Evolutionary conservation across 768 basidiomycete genomes (phyloP).

Genomic region (Boletus bicolor): DNA sequence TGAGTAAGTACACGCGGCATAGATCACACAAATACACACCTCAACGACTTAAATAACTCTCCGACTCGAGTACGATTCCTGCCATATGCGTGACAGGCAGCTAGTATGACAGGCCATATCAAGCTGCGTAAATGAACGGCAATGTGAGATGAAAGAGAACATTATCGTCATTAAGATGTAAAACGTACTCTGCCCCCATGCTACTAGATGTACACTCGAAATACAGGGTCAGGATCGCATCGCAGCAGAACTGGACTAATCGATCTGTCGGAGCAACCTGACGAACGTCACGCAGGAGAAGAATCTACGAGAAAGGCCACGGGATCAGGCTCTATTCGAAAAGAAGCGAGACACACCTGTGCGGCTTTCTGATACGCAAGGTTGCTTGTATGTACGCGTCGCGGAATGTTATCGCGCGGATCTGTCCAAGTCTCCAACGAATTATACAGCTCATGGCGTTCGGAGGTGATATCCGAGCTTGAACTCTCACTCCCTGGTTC

Average conservation of each 20-base stretch:
- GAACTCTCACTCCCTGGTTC: constrained; percentile 9
- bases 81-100: constrained; percentile 27
- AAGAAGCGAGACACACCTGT: constrained; percentile 31
- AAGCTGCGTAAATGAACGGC: constrained; percentile 20
- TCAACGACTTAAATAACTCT: constrained; percentile 30
- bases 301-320: constrained; percentile 25
- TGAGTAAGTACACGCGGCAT: constrained; percentile 5
- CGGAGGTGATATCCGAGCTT: constrained; percentile 19
- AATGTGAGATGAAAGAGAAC: constrained; percentile 6
- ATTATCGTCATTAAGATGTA: constrained; percentile 9
- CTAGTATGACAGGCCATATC: constrained; percentile 33
- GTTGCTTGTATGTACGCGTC: constrained; percentile 33
- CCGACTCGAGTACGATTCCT: constrained; percentile 23
- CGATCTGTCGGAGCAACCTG: constrained; percentile 25
- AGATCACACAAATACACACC: constrained; percentile 21
- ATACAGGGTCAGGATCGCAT: constrained; percentile 28
- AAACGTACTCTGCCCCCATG: constrained; percentile 35
- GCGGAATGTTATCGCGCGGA: constrained; percentile 23
- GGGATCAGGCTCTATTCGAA: constrained; percentile 20
- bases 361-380: constrained; percentile 34
- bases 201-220: constrained; percentile 27
- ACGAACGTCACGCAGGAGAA: constrained; percentile 34
- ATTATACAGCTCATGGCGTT: constrained; percentile 24
- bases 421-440: constrained; percentile 27
- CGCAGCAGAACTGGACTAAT: constrained; percentile 28